Base-by-base conservation (phyloP, 2,329 filamentous ascomycete species). In the Arachnomyces sp. region DNA sequence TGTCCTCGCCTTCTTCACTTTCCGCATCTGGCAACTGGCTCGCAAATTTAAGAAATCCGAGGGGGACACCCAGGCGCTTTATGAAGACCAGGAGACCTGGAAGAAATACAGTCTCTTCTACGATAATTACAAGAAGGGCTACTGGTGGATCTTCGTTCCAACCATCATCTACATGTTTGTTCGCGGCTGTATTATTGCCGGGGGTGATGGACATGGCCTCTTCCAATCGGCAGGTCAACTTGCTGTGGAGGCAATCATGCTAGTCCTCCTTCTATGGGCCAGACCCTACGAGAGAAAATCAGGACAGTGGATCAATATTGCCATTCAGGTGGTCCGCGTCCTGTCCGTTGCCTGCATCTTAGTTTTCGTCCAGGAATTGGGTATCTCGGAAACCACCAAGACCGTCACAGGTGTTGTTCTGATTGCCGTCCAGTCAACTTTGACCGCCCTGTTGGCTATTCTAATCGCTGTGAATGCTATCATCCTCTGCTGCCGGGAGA, bases 91-190 rank as follows among this genome's bases (percentile, higher is more conserved):
- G 71, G 77, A 84, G 43, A 81, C 83, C 31, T 95, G 92, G 89
- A 75, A 86, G 61, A 94, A 92, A 69, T 98, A 98, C 74, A 92
- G 86, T 55, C 74, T 95, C 46, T 96, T 98, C 68, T 98, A 98
- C 70, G 92, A 96, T 56, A 83, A 82, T 52, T 96, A 95, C 73
- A 88, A 87, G 69, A 87, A 85, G 64, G 79, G 82, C 52, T 95
- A 90, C 70, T 98, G 92, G 92, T 96, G 90, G 90, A 67, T 95
- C 16, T 96, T 98, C 59, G 75, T 96, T 11, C 92, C 92, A 0
- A 72, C 77, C 45, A 95, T 96, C 55, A 45, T 88, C 48, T 96
- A 96, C 71, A 84, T 89, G 71, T 88, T 95, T 57, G 82, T 80
- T 58, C 92, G 92, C 68, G 89, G 90, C 40, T 83, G 80, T 45